phyloP scores from a whole-genome alignment of 495 filamentous ascomycete genomes.

The Podospora pseudoanserina region DNA sequence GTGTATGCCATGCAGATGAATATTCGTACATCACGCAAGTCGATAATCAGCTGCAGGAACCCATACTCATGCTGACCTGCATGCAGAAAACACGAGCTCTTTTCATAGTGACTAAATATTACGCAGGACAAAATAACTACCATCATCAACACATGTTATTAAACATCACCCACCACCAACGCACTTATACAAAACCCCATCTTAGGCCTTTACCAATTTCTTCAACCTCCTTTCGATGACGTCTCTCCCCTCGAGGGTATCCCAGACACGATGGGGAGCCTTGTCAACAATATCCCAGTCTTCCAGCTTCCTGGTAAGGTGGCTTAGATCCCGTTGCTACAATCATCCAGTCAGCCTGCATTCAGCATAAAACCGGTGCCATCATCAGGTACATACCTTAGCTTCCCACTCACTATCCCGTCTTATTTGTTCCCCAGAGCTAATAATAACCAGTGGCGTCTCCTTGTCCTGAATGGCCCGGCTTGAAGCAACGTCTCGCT shows the following conservation, averaged over 20 bases:
- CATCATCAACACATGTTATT: background rate
- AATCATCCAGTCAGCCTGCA: slow-evolving; percentile 24
- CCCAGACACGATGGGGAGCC: slow-evolving; percentile 88
- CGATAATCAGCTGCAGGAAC: background rate
- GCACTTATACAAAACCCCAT: background rate
- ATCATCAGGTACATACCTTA: slow-evolving; percentile 36
- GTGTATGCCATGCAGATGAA: background rate
- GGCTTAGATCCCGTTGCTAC: slow-evolving; percentile 73
- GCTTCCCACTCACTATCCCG: slow-evolving; percentile 66
- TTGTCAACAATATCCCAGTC: slow-evolving; percentile 83
- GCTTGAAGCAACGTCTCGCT: slow-evolving; percentile 72
- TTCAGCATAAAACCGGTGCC: background rate
- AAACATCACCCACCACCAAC: background rate
- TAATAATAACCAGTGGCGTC: slow-evolving; percentile 75
- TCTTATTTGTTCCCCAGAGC: slow-evolving; percentile 59
- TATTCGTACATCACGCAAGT: background rate
- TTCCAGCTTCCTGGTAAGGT: slow-evolving; percentile 68
- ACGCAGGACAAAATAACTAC: background rate
- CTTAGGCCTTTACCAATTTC: slow-evolving; percentile 45
- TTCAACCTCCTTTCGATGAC: slow-evolving; percentile 54
- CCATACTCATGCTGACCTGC: background rate
- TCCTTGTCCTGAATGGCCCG: slow-evolving; percentile 69
- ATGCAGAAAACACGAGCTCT: slow-evolving; percentile 2
- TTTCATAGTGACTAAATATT: background rate
- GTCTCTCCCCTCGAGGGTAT: slow-evolving; percentile 59